Base-by-base conservation (phyloP, 1,284 basidiomycete genomes). In the Cutaneotrichosporon dermatis region DNA sequence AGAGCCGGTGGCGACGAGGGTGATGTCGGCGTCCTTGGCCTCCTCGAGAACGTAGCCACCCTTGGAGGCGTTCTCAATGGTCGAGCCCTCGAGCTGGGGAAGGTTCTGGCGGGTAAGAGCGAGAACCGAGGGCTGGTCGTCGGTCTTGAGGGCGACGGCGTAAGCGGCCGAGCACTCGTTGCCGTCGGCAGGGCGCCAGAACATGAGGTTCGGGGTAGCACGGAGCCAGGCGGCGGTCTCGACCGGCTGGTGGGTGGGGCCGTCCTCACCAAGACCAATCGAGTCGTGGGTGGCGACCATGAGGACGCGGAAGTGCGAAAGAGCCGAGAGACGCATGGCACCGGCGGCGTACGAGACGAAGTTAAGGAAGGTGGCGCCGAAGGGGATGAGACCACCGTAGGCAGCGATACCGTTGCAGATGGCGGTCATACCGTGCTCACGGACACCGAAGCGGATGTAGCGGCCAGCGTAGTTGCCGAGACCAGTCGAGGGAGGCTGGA, bases 391-490 rank as follows among this genome's bases (percentile, higher is more conserved):
- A 74, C 76, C 77, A 59, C 90, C 90, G 79, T 93, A 95, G 13
- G 91, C 92, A 66, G 82, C 79, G 64, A 95, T 78, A 79, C 92
- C 92, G 78, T 95, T 95, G 72, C 88, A 90, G 74, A 96, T 92
- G 64, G 93, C 93, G 72, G 88, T 90, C 93, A 97, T 97, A 71
- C 83, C 93, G 79, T 97, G 93, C 80, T 97, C 93, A 80, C 93
- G 90, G 61, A 97, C 92, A 86, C 93, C 93, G 80, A 90, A 97
- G 59, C 92, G 89, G 77, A 97, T 86, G 79, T 97, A 96, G 56
- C 88, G 89, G 61, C 93, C 93, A 61, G 85, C 80, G 79, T 92
- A 96, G 66, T 79, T 83, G 63, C 93, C 93, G 55, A 96, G 84
- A 49, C 85, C 85, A 48, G 89, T 92, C 78, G 84, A 88, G 16